A percentile compares a stretch with the other conserved stretches of the same genome.
These are phyloP conservation scores for Leccinum fallax DNA, from an alignment of 1,284 basidiomycete genomes.

Conservation along the genomic window DNA sequence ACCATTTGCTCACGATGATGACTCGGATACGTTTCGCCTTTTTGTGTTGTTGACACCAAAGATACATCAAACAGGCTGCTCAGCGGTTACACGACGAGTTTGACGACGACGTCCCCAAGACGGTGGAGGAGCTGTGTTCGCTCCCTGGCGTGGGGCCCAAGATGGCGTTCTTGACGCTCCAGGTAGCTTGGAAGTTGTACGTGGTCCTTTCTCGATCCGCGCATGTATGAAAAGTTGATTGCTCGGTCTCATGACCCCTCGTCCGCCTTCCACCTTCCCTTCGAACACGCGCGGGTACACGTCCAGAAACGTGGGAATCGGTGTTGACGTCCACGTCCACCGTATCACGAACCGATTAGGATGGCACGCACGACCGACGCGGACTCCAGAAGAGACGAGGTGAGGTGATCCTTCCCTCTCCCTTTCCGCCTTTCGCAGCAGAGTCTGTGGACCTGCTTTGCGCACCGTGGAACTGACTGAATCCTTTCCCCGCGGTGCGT, in stretches of 20 bases:
- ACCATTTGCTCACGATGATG: not conserved
- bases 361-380: slow-evolving; percentile 88
- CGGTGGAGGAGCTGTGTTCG: slow-evolving; percentile 82
- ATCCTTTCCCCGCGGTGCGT: not conserved
- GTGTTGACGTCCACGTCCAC: slow-evolving; percentile 96
- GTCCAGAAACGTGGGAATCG: slow-evolving; percentile 86
- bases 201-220: slow-evolving; percentile 21
- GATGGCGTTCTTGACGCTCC: slow-evolving; percentile 87
- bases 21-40: not conserved
- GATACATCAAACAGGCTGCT: slow-evolving; percentile 78
- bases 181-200: slow-evolving; percentile 84
- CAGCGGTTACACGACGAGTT: slow-evolving; percentile 69
- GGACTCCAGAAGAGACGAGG: slow-evolving; percentile 88
- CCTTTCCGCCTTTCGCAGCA: not conserved
- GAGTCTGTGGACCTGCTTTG: not conserved
- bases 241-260: not conserved
- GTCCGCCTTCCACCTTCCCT: not conserved
- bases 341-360: slow-evolving; percentile 90
- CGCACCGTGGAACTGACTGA: not conserved
- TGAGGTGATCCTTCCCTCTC: slow-evolving; percentile 26
- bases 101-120: slow-evolving; percentile 82
- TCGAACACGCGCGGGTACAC: not conserved
- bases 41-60: slow-evolving; percentile 24
- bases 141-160: slow-evolving; percentile 91
- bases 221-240: not conserved